Percentiles rank a stretch among this genome's conserved stretches.
Evolutionary conservation across 805 yeast species (phyloP).

Genomic region (Candida anglica): DNA sequence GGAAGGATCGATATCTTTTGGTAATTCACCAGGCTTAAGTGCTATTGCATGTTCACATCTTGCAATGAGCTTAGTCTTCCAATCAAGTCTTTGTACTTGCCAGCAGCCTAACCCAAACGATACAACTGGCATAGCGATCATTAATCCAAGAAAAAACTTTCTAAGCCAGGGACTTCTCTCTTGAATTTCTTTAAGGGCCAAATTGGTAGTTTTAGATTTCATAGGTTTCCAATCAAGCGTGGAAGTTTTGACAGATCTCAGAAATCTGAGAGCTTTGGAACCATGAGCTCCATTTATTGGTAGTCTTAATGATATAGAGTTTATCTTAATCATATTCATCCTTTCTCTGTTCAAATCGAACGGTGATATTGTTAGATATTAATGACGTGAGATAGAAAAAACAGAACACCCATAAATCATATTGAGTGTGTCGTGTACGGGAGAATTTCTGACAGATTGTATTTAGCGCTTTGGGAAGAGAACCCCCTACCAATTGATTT

Average conservation of each 20-base stretch:
- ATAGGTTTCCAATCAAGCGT: constrained; percentile 85
- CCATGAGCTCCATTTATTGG: too few species aligned
- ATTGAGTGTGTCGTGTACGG: too few species aligned
- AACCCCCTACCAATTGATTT: too few species aligned
- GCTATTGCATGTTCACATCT: constrained; percentile 79
- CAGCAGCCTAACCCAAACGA: constrained; percentile 87
- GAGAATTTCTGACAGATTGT: too few species aligned
- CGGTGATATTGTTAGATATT: too few species aligned
- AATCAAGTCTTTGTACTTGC: constrained; percentile 81
- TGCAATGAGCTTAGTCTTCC: constrained; percentile 86
- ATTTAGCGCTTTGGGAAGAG: too few species aligned
- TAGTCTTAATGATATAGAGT: too few species aligned
- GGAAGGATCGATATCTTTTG: constrained; percentile 59
- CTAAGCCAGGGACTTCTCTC: constrained; percentile 32
- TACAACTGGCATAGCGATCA: constrained; percentile 77
- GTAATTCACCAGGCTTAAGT: constrained; percentile 64
- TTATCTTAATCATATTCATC: too few species aligned
- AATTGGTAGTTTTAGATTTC: constrained; percentile 39
- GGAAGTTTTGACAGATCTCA: constrained; percentile 48
- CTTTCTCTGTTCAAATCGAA: not conserved
- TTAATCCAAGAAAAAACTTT: constrained; percentile 40
- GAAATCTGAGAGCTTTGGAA: not conserved
- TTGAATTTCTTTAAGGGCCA: constrained; percentile 36
- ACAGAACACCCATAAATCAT: too few species aligned
- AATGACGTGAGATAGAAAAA: too few species aligned